These are phyloP conservation scores for Petunia secreta DNA, from an alignment of 257 asterid genomes.

Conservation along the genomic window DNA sequence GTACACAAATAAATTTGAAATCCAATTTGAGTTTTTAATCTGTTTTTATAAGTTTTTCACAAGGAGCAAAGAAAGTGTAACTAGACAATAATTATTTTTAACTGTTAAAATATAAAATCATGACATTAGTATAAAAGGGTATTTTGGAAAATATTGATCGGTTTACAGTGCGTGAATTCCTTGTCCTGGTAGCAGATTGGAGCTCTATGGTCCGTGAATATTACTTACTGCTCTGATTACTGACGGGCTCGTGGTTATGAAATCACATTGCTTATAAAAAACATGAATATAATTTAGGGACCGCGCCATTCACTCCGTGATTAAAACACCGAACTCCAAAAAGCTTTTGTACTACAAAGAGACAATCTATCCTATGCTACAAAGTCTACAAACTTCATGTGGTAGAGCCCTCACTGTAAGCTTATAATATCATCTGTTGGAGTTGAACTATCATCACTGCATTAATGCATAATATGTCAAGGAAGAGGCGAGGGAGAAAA, in stretches of 20 bases:
- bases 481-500: too few relatives aligned
- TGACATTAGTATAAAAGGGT: too few relatives aligned
- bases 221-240: too few relatives aligned
- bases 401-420: not conserved
- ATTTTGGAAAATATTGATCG: too few relatives aligned
- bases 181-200: conserved; percentile 26
- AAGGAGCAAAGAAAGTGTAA: not conserved
- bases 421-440: too few relatives aligned
- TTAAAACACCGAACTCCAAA: conserved; percentile 22
- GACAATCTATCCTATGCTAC: not conserved
- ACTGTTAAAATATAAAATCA: too few relatives aligned
- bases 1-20: not conserved
- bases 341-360: not conserved
- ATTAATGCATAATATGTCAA: too few relatives aligned
- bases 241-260: too few relatives aligned
- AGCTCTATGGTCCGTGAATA: not conserved
- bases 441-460: not conserved
- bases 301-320: conserved; percentile 66
- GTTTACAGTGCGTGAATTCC: too few relatives aligned
- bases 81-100: too few relatives aligned
- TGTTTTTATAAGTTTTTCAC: too few relatives aligned
- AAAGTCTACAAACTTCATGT: not conserved
- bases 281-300: conserved; percentile 6
- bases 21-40: not conserved
- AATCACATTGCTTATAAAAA: conserved; percentile 23